Percentiles rank a stretch among this genome's conserved stretches.
Evolutionary conservation across 495 filamentous ascomycete genomes (phyloP).

Genomic region (Podospora pseudoanserina): DNA sequence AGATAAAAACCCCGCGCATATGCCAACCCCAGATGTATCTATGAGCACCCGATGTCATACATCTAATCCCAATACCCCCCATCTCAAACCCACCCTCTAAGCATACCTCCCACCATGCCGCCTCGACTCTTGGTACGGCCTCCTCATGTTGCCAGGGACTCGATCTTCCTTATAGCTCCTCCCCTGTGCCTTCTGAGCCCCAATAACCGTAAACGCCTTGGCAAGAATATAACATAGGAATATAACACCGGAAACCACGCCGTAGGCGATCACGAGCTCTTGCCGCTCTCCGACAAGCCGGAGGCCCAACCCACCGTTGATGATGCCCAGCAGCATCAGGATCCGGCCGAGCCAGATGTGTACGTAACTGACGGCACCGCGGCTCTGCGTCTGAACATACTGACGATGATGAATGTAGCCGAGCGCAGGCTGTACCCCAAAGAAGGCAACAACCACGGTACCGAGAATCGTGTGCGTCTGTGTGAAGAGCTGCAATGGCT

Average conservation of each 20-base stretch:
- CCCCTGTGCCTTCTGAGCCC: neutral
- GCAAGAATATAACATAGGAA: slow-evolving; percentile 41
- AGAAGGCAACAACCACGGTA: slow-evolving; percentile 52
- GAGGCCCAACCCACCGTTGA: slow-evolving; percentile 70
- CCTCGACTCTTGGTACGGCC: slow-evolving; percentile 11
- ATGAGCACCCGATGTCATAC: neutral
- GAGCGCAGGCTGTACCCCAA: slow-evolving; percentile 62
- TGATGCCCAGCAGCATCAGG: slow-evolving; percentile 59
- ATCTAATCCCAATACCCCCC: neutral
- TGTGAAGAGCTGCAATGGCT: slow-evolving; percentile 27
- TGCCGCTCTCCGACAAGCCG: slow-evolving; percentile 40
- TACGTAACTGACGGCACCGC: slow-evolving; percentile 52
- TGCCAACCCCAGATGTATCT: neutral
- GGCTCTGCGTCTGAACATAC: slow-evolving; percentile 45
- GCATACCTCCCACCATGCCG: slow-evolving; percentile 7
- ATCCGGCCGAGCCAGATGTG: slow-evolving; percentile 71
- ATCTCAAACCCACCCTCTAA: neutral
- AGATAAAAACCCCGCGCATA: neutral
- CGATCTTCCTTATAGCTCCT: slow-evolving; percentile 1
- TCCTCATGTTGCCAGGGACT: slow-evolving; percentile 1
- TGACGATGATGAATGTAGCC: slow-evolving; percentile 62
- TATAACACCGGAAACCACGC: slow-evolving; percentile 55
- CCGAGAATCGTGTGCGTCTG: slow-evolving; percentile 52
- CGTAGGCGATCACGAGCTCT: slow-evolving; percentile 55
- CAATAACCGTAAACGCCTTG: slow-evolving; percentile 17